phyloP scores from a whole-genome alignment of 805 yeast genomes.

The Candida khao-thaluensis region DNA sequence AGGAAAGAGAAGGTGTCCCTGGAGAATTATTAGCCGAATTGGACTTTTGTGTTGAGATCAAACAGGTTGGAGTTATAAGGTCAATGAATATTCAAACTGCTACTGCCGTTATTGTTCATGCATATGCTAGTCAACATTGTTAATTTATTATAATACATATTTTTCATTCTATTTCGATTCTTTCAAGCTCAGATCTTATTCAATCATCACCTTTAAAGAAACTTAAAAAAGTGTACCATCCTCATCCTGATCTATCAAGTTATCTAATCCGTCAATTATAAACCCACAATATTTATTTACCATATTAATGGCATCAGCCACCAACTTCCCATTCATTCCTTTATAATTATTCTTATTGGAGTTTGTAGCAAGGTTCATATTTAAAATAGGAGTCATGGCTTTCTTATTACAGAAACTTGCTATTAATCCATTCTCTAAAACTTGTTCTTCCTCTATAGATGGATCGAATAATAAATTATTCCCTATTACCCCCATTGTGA shows the following conservation, averaged over 20 bases:
- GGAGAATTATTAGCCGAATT: constrained; percentile 78
- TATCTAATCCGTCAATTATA: constrained; percentile 59
- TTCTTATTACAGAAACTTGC: constrained; percentile 68
- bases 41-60: constrained; percentile 85
- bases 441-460: constrained; percentile 82
- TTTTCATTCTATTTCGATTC: too few relatives aligned
- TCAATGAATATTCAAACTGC: constrained; percentile 98
- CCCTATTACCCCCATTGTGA: constrained; percentile 76
- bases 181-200: too few relatives aligned
- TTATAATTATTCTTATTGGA: constrained; percentile 46
- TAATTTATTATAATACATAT: too few relatives aligned
- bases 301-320: constrained; percentile 56
- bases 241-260: constrained; percentile 41
- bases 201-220: too few relatives aligned
- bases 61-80: constrained; percentile 87
- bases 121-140: constrained; percentile 73
- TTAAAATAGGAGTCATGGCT: constrained; percentile 70
- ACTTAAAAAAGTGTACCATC: too few relatives aligned
- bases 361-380: constrained; percentile 59
- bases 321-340: constrained; percentile 50
- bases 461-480: constrained; percentile 76
- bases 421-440: constrained; percentile 79
- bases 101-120: constrained; percentile 90
- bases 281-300: constrained; percentile 60
- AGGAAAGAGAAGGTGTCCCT: constrained; percentile 88